phyloP scores from a whole-genome alignment of 1,139 yeast genomes.

The Geotrichum siamense region DNA sequence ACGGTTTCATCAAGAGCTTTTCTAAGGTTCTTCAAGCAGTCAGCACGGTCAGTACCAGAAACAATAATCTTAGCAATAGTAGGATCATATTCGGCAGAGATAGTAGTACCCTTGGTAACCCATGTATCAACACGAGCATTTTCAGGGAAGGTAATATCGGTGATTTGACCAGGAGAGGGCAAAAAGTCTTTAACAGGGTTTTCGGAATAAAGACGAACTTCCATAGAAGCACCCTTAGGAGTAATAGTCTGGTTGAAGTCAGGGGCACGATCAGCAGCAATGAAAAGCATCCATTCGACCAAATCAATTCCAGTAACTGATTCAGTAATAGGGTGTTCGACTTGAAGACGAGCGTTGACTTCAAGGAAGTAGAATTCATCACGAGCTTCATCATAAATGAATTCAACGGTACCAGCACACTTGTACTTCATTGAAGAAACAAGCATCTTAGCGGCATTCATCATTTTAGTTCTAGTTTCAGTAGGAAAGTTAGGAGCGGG shows the following conservation, averaged over 20 bases:
- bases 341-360: constrained; percentile 94
- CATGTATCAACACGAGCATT: constrained; percentile 94
- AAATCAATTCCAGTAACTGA: constrained; percentile 88
- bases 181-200: constrained; percentile 90
- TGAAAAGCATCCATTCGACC: constrained; percentile 92
- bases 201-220: constrained; percentile 92
- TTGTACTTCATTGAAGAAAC: constrained; percentile 78
- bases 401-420: constrained; percentile 97
- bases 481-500: constrained; percentile 94
- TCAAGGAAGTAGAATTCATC: constrained; percentile 92
- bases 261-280: constrained; percentile 87
- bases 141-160: constrained; percentile 74
- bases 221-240: constrained; percentile 87
- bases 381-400: constrained; percentile 74
- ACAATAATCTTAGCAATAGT: constrained; percentile 94
- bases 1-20: constrained; percentile 80
- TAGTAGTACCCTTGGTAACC: constrained; percentile 83
- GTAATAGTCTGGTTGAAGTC: constrained; percentile 53
- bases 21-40: constrained; percentile 69
- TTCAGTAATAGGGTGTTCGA: constrained; percentile 96
- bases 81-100: constrained; percentile 94
- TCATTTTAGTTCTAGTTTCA: constrained; percentile 63
- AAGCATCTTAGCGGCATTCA: constrained; percentile 76
- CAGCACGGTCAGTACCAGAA: constrained; percentile 80
- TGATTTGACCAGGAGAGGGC: constrained; percentile 93